Percentiles rank a stretch among this genome's conserved stretches.
Conservation (phyloP, 2,329 filamentous ascomycete species). For the Herpotrichia juniperi region DNA sequence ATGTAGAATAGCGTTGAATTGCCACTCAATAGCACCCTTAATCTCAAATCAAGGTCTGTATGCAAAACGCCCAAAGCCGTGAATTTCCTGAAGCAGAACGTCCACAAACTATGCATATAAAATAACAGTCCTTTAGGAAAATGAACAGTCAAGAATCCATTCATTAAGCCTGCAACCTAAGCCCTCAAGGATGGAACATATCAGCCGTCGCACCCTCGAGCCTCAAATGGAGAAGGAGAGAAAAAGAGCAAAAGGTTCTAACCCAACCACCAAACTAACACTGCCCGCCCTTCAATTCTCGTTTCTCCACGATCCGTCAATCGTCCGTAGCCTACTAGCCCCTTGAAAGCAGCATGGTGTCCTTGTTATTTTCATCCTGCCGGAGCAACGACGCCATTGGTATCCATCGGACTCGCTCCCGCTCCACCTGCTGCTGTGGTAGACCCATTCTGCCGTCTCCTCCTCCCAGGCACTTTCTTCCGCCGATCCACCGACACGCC, state of each 20-base stretch:
- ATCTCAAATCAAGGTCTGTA: too few species aligned
- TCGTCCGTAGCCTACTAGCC: background rate
- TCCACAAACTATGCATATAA: background rate
- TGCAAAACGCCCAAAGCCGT: too few species aligned
- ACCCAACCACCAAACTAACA: background rate
- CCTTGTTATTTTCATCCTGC: background rate
- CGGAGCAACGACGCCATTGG: slow-evolving; percentile 39
- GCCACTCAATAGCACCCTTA: too few species aligned
- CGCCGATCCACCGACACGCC: slow-evolving; percentile 34
- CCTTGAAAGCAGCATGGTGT: background rate
- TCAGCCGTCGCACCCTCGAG: background rate
- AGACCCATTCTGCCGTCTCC: slow-evolving; percentile 40
- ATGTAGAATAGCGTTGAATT: too few species aligned
- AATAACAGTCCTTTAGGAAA: background rate
- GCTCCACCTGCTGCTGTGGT: slow-evolving; percentile 16
- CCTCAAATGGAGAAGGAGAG: background rate
- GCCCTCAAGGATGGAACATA: background rate
- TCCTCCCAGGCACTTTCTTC: slow-evolving; percentile 45
- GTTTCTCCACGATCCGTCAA: background rate
- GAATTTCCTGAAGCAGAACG: too few species aligned
- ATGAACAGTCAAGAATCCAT: background rate
- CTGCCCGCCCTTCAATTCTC: background rate
- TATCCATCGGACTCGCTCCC: slow-evolving; percentile 46
- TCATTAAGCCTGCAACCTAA: background rate
- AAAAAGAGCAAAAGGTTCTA: background rate